Evolutionary conservation across 2,329 filamentous ascomycete species (phyloP).

Genomic region (Ophiognomonia clavigignenti-juglandacearum): DNA sequence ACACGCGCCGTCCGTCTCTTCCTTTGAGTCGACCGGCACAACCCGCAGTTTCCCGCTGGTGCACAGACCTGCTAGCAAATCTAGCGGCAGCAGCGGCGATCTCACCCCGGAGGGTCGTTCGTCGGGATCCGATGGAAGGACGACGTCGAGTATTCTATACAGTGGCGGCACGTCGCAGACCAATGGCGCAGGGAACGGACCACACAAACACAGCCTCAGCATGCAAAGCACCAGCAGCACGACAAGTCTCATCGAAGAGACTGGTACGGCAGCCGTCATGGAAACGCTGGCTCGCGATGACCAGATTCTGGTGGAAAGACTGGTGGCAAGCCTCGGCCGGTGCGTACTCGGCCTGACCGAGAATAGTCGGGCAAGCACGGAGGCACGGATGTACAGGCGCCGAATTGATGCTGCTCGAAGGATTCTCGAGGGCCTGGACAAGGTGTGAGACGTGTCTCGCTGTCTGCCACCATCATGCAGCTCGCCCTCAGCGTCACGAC

Average conservation of each 20-base stretch:
- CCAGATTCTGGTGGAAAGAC: slow-evolving; percentile 53
- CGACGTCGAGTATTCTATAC: slow-evolving; percentile 42
- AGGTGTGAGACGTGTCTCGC: background rate
- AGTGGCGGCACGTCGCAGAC: slow-evolving; percentile 41
- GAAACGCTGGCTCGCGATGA: slow-evolving; percentile 49
- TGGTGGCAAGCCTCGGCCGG: slow-evolving; percentile 55
- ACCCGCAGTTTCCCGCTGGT: slow-evolving; percentile 59
- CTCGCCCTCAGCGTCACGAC: background rate
- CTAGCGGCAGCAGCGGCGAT: slow-evolving; percentile 32
- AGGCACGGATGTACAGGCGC: slow-evolving; percentile 61
- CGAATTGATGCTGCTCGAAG: slow-evolving; percentile 70
- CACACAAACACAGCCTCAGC: slow-evolving; percentile 18
- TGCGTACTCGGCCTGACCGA: slow-evolving; percentile 57
- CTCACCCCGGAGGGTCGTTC: slow-evolving; percentile 42
- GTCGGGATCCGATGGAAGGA: slow-evolving; percentile 46
- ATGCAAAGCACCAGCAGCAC: slow-evolving; percentile 15
- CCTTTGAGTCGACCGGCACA: slow-evolving; percentile 53
- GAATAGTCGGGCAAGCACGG: slow-evolving; percentile 46
- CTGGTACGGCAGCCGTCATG: slow-evolving; percentile 32
- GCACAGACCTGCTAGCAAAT: slow-evolving; percentile 40
- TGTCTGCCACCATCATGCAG: background rate
- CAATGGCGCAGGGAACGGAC: slow-evolving; percentile 5
- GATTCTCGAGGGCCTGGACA: slow-evolving; percentile 64
- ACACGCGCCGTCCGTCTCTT: slow-evolving; percentile 54
- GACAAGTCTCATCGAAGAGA: slow-evolving; percentile 15